Evolutionary conservation across 805 yeast species (phyloP).

Genomic region (Saturnispora zaruensis): DNA sequence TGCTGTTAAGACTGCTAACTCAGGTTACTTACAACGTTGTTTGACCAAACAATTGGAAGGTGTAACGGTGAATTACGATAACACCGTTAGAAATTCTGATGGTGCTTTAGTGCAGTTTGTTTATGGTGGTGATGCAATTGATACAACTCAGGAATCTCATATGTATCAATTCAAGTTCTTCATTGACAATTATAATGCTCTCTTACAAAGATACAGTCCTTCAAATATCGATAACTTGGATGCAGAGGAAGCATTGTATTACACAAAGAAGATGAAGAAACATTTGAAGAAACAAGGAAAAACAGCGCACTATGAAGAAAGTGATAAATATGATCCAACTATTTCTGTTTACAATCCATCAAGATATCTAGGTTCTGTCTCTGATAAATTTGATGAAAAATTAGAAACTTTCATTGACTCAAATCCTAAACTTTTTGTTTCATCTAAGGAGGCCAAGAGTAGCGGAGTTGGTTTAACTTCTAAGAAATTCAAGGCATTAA

Average conservation of each 20-base stretch:
- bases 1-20: slow-evolving; percentile 96
- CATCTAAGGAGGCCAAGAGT: slow-evolving; percentile 38
- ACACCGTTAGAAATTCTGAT: slow-evolving; percentile 91
- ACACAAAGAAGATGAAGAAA: slow-evolving; percentile 77
- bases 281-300: slow-evolving; percentile 52
- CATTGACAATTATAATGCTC: slow-evolving; percentile 78
- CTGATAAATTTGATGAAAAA: slow-evolving; percentile 77
- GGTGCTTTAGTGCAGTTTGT: slow-evolving; percentile 90
- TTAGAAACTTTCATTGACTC: slow-evolving; percentile 60
- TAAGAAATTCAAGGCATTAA: slow-evolving; percentile 87
- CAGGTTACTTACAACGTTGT: slow-evolving; percentile 98
- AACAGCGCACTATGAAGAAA: slow-evolving; percentile 55
- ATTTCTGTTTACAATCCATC: slow-evolving; percentile 81
- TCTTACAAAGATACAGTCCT: slow-evolving; percentile 81
- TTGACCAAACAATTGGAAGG: slow-evolving; percentile 97
- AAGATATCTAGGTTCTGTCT: slow-evolving; percentile 84
- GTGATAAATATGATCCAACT: slow-evolving; percentile 75
- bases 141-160: slow-evolving; percentile 89
- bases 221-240: slow-evolving; percentile 69
- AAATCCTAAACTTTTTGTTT: slow-evolving; percentile 48
- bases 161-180: slow-evolving; percentile 92
- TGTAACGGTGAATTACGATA: slow-evolving; percentile 88
- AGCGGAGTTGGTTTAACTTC: slow-evolving; percentile 44
- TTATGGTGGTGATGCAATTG: slow-evolving; percentile 96
- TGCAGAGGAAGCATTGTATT: slow-evolving; percentile 70